Evolutionary conservation across 1,284 basidiomycete genomes (phyloP).

Genomic region (Sutorius eximius): DNA sequence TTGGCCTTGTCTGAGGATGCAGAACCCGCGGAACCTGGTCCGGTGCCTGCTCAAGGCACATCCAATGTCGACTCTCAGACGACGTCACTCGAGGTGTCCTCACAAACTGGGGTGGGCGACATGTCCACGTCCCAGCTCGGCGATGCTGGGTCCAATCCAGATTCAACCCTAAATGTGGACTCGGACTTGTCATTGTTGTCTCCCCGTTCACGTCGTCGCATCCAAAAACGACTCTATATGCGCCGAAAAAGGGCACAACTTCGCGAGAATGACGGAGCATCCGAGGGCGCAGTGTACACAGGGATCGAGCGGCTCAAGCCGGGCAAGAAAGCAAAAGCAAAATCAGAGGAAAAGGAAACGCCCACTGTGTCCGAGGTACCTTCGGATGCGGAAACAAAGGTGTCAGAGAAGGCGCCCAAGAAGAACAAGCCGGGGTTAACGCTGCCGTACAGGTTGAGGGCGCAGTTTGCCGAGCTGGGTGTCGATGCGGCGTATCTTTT

Average conservation of each 20-base stretch:
- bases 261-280: constrained; percentile 3
- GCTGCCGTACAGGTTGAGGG: constrained; percentile 45
- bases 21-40: neutral
- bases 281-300: neutral
- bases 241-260: constrained; percentile 59
- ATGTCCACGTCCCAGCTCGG: neutral
- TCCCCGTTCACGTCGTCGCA: constrained; percentile 55
- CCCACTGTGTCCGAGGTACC: constrained; percentile 1
- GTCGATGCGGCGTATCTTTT: constrained; percentile 45
- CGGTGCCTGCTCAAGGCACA: neutral
- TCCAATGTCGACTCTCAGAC: neutral
- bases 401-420: constrained; percentile 11
- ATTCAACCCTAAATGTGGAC: constrained; percentile 8
- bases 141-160: constrained; percentile 1
- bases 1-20: constrained; percentile 20
- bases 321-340: constrained; percentile 32
- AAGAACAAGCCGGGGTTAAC: constrained; percentile 39
- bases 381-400: constrained; percentile 15
- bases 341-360: constrained; percentile 6
- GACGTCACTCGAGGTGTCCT: neutral
- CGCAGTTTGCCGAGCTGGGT: constrained; percentile 41
- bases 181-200: constrained; percentile 36
- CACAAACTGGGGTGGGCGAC: neutral
- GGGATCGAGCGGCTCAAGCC: constrained; percentile 27
- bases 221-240: constrained; percentile 69